Base-by-base conservation (phyloP, 352 stramenopile species). In the Phytophthora idaei region DNA sequence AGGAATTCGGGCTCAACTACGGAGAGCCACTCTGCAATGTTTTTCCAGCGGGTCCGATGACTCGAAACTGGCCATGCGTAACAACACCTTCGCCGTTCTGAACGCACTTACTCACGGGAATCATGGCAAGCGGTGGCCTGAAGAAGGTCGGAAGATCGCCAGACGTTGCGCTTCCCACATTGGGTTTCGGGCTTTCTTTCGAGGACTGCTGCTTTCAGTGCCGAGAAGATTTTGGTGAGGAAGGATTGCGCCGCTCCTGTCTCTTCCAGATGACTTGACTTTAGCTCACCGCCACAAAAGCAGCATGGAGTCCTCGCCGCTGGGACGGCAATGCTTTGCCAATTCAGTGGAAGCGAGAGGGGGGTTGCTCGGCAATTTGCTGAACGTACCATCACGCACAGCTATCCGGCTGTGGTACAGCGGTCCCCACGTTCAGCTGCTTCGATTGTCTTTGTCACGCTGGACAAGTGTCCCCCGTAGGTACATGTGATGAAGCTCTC, bases 111-210 rank as follows among this genome's bases (percentile, higher is more conserved):
- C n/a, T 32, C 48, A 60, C n/a, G 39, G 7, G 31, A 34, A 67
- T 27, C 21, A 60, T 47, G 57, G 54, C 28, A 61, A 52, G 2
- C 54, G 42, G 39, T 61, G 37, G 9, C 41, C 47, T 42, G 28
- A 52, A 47, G 27, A 50, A 66, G 67, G 67, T 63, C 67, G 67
- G 67, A 74, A 74, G 55, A 74, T 71, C 32, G 39, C n/a, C 27
- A 49, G 29, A 14, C 48, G 51, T 56, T 52, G 41, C 28, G 56
- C 42, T 41, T 57, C 55, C 29, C 45, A 55, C 31, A 21, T 27
- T 47, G 47, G 61, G 53, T 56, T 64, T 68, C 11, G 54, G 37
- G 48, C 25, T 72, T 73, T 69, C 49, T 55, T 69, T 61, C 59
- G 60, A 54, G 55, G 37, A 44, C 41, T 52, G 46, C 36, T 42